Conservation (phyloP, 495 filamentous ascomycete genomes). For the Neurospora sp. region DNA sequence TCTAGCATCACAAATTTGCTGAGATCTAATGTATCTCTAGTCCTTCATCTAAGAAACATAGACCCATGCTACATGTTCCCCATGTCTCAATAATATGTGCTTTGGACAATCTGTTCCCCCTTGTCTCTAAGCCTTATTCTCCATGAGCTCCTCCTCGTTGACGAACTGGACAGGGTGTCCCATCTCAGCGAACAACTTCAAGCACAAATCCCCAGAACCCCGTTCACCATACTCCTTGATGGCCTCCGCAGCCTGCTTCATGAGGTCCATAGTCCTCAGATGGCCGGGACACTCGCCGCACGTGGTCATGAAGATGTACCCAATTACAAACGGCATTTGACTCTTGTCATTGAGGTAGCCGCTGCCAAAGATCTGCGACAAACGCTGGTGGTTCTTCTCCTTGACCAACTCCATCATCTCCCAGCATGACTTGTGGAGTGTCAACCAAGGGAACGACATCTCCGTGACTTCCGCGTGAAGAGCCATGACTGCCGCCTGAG, state of each 20-base stretch:
- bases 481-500: slow-evolving; percentile 7
- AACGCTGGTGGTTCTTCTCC: slow-evolving; percentile 14
- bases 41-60: neutral
- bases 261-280: neutral
- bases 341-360: slow-evolving; percentile 27
- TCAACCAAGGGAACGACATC: slow-evolving; percentile 25
- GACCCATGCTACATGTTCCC: neutral
- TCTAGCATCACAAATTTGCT: neutral
- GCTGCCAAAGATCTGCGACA: slow-evolving; percentile 20
- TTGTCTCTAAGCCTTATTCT: neutral
- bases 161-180: neutral
- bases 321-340: slow-evolving; percentile 30
- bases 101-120: too few relatives aligned
- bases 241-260: neutral
- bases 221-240: neutral
- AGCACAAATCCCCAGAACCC: neutral
- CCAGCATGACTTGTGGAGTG: slow-evolving; percentile 31
- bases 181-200: neutral
- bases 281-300: neutral
- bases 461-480: slow-evolving; percentile 22
- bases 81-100: too few relatives aligned
- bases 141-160: neutral
- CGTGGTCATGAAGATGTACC: slow-evolving; percentile 28
- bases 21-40: neutral
- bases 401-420: slow-evolving; percentile 22